Evolutionary conservation across 257 asterid genomes (phyloP).

Genomic region (Solanum clarkiae): DNA sequence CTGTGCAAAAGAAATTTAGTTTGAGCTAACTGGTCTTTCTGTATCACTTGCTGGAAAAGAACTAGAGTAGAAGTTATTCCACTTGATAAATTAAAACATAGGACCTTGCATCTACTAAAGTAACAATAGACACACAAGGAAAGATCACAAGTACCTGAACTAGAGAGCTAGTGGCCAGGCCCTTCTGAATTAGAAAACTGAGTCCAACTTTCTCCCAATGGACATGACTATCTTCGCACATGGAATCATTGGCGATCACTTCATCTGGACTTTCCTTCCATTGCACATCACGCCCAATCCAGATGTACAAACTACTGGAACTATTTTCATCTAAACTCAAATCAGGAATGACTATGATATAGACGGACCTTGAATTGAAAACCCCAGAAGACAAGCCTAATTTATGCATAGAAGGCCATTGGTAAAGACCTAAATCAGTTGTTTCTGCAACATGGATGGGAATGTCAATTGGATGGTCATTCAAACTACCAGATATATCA

Average conservation of each 20-base stretch:
- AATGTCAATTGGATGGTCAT: neutral
- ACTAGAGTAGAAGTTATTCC: neutral
- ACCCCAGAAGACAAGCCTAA: slow-evolving; percentile 11
- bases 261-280: slow-evolving; percentile 10
- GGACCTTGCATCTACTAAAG: neutral
- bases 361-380: slow-evolving; percentile 27
- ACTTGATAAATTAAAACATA: neutral
- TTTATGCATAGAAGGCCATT: slow-evolving; percentile 38
- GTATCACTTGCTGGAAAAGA: neutral
- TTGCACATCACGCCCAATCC: slow-evolving; percentile 32
- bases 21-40: too few relatives aligned
- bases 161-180: slow-evolving; percentile 25
- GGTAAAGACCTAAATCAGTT: slow-evolving; percentile 21
- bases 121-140: neutral
- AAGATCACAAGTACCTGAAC: slow-evolving; percentile 15
- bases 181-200: slow-evolving; percentile 31
- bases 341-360: slow-evolving; percentile 20
- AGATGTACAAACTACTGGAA: slow-evolving; percentile 22
- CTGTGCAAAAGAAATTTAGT: too few relatives aligned
- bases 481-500: slow-evolving; percentile 12
- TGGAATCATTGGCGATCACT: slow-evolving; percentile 17
- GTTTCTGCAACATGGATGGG: neutral
- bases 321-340: slow-evolving; percentile 1
- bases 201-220: slow-evolving; percentile 22
- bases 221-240: slow-evolving; percentile 7